Evolutionary conservation across 2,329 filamentous ascomycete genomes (phyloP).

Genomic region (Exophiala bonariae): DNA sequence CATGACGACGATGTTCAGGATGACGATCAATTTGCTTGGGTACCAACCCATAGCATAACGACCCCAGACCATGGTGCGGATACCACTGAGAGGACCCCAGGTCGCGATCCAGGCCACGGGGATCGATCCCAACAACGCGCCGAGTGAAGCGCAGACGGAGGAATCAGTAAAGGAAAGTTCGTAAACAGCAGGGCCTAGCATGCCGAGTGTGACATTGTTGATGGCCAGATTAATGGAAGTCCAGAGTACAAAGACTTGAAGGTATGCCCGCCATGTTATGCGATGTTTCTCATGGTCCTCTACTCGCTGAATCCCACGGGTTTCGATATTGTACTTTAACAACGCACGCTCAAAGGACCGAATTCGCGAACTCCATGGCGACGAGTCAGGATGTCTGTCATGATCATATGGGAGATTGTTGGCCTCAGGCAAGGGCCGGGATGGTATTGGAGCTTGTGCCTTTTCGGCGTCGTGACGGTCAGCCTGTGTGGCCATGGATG

Average conservation of each 20-base stretch:
- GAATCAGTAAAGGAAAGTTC: conserved; percentile 59
- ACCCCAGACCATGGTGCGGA: conserved; percentile 62
- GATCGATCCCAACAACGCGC: conserved; percentile 55
- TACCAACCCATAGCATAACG: conserved; percentile 67
- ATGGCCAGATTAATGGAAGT: conserved; percentile 63
- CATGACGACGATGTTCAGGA: conserved; percentile 64
- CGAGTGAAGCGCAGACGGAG: conserved; percentile 58
- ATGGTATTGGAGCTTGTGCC: conserved; percentile 2
- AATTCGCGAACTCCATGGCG: neutral
- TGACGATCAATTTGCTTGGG: conserved; percentile 62
- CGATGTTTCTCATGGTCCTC: conserved; percentile 55
- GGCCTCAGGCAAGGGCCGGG: neutral
- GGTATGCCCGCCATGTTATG: conserved; percentile 49
- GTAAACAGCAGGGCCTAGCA: conserved; percentile 61
- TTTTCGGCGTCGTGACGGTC: conserved; percentile 18
- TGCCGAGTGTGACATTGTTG: conserved; percentile 65
- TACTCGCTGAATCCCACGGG: conserved; percentile 61
- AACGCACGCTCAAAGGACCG: conserved; percentile 39
- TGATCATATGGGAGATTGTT: neutral
- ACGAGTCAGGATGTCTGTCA: conserved; percentile 7
- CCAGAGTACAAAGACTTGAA: conserved; percentile 60
- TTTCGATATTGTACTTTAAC: conserved; percentile 52
- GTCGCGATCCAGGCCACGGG: conserved; percentile 62
- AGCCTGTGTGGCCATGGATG: conserved; percentile 12
- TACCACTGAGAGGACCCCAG: conserved; percentile 62